Evolutionary conservation across 768 basidiomycete genomes (phyloP).

Genomic region (Mycena vulgaris): DNA sequence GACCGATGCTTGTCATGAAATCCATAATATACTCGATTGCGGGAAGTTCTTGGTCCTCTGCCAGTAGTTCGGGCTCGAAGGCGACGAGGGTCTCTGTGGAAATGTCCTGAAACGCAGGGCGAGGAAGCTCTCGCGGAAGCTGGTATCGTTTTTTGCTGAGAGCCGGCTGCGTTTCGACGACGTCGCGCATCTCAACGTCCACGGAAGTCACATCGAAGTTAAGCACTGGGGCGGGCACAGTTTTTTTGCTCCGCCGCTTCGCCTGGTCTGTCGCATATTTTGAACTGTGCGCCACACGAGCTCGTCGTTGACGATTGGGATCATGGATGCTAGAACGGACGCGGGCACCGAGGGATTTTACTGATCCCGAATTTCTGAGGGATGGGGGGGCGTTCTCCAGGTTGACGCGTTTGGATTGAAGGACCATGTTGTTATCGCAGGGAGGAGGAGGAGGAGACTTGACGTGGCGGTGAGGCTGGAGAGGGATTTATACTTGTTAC

Average conservation of each 20-base stretch:
- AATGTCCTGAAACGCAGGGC: constrained; percentile 58
- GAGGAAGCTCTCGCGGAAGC: constrained; percentile 64
- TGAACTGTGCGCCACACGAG: constrained; percentile 17
- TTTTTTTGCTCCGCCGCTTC: constrained; percentile 28
- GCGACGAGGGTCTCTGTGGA: constrained; percentile 57
- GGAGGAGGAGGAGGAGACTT: background rate
- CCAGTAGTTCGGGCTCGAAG: constrained; percentile 58
- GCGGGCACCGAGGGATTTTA: constrained; percentile 29
- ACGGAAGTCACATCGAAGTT: constrained; percentile 38
- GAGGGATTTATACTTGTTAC: too few relatives aligned
- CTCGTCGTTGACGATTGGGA: constrained; percentile 5
- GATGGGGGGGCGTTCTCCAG: constrained; percentile 29
- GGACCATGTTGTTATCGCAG: constrained; percentile 21
- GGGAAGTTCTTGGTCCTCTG: constrained; percentile 50
- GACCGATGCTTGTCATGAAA: constrained; percentile 58
- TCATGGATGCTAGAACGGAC: constrained; percentile 30
- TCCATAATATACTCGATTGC: constrained; percentile 63
- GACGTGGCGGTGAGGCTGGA: background rate
- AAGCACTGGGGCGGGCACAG: constrained; percentile 6
- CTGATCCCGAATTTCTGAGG: too few relatives aligned
- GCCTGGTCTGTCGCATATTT: constrained; percentile 10
- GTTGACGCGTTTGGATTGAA: constrained; percentile 27
- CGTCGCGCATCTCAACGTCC: constrained; percentile 44
- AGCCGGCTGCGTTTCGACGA: constrained; percentile 21
- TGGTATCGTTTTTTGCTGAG: constrained; percentile 47